A percentile compares a stretch with the other conserved stretches of the same genome.
Evolutionary conservation across 1,284 basidiomycete species (phyloP).

Genomic region (Tylopilus sp.): DNA sequence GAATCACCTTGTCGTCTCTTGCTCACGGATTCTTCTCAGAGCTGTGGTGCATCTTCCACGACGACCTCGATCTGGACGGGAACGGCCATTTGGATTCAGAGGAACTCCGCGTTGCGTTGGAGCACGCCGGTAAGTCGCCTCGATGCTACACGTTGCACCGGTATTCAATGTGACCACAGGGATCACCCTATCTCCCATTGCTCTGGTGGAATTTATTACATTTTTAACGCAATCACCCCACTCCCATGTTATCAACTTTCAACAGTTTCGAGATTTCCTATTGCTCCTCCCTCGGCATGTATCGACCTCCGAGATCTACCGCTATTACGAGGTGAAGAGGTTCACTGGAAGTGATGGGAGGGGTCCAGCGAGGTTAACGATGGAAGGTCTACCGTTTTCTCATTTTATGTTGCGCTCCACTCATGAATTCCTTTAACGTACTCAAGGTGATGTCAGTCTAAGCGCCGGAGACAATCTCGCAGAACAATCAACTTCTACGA

Average conservation of each 20-base stretch:
- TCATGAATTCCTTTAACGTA: conserved; percentile 26
- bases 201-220: conserved; percentile 78
- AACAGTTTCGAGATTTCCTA: conserved; percentile 88
- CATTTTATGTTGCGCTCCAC: conserved; percentile 20
- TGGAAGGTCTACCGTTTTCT: conserved; percentile 69
- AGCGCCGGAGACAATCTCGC: conserved; percentile 67
- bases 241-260: conserved; percentile 74
- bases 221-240: conserved; percentile 68
- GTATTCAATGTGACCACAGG: conserved; percentile 44
- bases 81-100: conserved; percentile 77
- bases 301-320: conserved; percentile 84
- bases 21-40: conserved; percentile 48
- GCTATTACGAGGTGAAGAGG: conserved; percentile 77
- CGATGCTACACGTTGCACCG: conserved; percentile 18
- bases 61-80: conserved; percentile 82
- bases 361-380: conserved; percentile 76
- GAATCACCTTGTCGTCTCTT: conserved; percentile 14
- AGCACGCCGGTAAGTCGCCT: conserved; percentile 63
- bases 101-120: conserved; percentile 70
- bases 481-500: conserved; percentile 38
- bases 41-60: conserved; percentile 87
- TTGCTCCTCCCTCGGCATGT: conserved; percentile 80
- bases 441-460: conserved; percentile 69
- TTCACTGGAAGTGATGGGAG: conserved; percentile 75
- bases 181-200: conserved; percentile 64